These are phyloP conservation scores for Hebeloma cylindrosporum DNA, from an alignment of 768 basidiomycete species.

Conservation along the genomic window DNA sequence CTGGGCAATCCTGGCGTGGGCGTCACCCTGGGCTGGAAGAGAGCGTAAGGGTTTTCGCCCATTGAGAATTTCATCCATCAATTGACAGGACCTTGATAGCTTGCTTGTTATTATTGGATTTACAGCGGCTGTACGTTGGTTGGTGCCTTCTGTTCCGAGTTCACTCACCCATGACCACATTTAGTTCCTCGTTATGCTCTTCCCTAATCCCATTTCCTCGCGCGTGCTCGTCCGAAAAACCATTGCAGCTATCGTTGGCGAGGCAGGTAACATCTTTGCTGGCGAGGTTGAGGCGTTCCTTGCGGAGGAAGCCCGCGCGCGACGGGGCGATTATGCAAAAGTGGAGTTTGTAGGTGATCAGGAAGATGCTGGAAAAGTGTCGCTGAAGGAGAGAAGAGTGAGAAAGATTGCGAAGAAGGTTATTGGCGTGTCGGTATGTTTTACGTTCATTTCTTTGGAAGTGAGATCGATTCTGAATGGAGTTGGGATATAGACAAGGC, in stretches of 20 bases:
- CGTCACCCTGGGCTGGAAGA: slow-evolving; percentile 40
- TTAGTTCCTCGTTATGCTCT: slow-evolving; percentile 46
- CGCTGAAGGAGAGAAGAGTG: slow-evolving; percentile 39
- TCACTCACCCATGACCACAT: too few relatives aligned
- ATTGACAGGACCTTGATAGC: slow-evolving; percentile 28
- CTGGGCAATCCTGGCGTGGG: slow-evolving; percentile 36
- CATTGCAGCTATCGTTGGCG: slow-evolving; percentile 34
- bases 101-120: slow-evolving; percentile 47
- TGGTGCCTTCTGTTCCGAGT: too few relatives aligned
- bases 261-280: slow-evolving; percentile 41
- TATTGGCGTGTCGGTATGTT: slow-evolving; percentile 35
- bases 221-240: slow-evolving; percentile 43
- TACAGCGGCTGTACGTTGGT: slow-evolving; percentile 38
- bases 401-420: slow-evolving; percentile 35
- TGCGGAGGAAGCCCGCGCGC: slow-evolving; percentile 39
- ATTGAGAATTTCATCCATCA: too few relatives aligned
- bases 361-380: slow-evolving; percentile 23
- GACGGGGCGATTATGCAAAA: slow-evolving; percentile 31
- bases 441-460: too few relatives aligned
- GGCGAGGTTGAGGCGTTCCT: slow-evolving; percentile 45
- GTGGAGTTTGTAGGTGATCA: slow-evolving; percentile 19
- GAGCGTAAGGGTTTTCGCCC: slow-evolving; percentile 33
- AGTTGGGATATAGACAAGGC: slow-evolving; percentile 39
- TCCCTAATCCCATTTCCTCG: slow-evolving; percentile 43
- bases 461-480: too few relatives aligned